Evolutionary conservation across 192 early-diverging fungal species (phyloP), one percentile per base, ranked within the genome.

Genomic region (Backusella mclennaniae): DNA sequence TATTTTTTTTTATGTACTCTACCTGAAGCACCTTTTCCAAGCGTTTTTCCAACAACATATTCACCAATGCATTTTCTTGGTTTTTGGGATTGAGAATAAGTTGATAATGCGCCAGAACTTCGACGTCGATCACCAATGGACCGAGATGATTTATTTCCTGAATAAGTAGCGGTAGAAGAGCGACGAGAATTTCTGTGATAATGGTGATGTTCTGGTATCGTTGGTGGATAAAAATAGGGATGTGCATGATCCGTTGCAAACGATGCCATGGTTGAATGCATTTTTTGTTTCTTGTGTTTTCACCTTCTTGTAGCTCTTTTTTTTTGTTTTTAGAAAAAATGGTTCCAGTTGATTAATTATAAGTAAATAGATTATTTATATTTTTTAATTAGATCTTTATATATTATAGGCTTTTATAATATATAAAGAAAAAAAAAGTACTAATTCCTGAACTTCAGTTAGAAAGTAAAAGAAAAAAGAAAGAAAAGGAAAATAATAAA

Each of bases 11-110:
- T 39, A 17, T 49, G 6, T 49, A 49, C 46, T 49, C 19, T 87
- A 87, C 85, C 85, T 78, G 85, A 87, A 74, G 85, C 84, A 63
- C 85, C 85, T 41, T 87, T 87, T 70, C 85, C 85, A 35, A 87
- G 75, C 4, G 85, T 87, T 78, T 83, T 87, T n/a, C 84, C 84
- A 52, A 87, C 82, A 36, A 79, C 56, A 63, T 87, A 87, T 14
- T 84, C 84, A 9, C 85, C 85, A 53, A 87, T 84, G 46, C 75
- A 75, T 71, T 87, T 82, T 35, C 72, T 73, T n/a, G 80, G 73
- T 56, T 77, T 77, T 71, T 81, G 75, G 5, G 52, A 53, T 26
- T 35, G 31, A 11, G 59, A 49, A 38, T 77, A 70, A n/a, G 73
- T 74, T 44, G 80, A 82, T 19, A 79, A n/a, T 8, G 78, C 66